Evolutionary conservation across 306 rosid genomes (phyloP).

Genomic region (Prunus mongolica): DNA sequence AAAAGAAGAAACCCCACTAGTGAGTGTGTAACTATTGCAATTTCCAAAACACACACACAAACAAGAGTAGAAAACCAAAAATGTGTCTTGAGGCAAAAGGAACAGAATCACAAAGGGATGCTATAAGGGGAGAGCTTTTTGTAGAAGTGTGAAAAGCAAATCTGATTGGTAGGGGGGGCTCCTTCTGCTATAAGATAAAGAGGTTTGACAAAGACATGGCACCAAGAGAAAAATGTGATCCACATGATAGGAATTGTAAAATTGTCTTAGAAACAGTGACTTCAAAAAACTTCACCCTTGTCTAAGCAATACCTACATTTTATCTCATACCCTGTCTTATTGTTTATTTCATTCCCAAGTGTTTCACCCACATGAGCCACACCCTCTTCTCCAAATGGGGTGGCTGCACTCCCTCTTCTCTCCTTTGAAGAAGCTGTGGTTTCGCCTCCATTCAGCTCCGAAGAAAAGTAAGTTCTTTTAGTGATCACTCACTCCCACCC

Average conservation of each 20-base stretch:
- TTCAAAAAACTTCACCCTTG: conserved; percentile 54
- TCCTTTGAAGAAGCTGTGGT: conserved; percentile 82
- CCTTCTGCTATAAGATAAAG: conserved; percentile 52
- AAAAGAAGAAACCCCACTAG: conserved; percentile 23
- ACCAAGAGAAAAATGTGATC: conserved; percentile 43
- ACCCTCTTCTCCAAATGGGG: conserved; percentile 66
- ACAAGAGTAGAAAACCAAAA: conserved; percentile 17
- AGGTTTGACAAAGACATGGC: conserved; percentile 57
- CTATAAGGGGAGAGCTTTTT: conserved; percentile 18
- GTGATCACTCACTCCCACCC: background rate
- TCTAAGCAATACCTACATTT: conserved; percentile 53
- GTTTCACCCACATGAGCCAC: conserved; percentile 40
- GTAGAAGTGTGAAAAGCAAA: conserved; percentile 49
- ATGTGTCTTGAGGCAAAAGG: conserved; percentile 27
- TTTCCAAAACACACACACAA: conserved; percentile 19
- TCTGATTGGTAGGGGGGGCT: conserved; percentile 59
- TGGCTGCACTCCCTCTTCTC: conserved; percentile 89
- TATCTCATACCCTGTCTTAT: background rate
- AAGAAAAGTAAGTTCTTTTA: conserved; percentile 55
- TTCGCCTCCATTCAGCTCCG: conserved; percentile 64
- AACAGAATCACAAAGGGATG: background rate
- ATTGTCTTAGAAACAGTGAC: conserved; percentile 41
- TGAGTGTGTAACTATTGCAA: conserved; percentile 22
- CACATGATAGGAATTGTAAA: conserved; percentile 27
- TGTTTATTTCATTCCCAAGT: conserved; percentile 25